Base-by-base conservation (phyloP, 2,329 filamentous ascomycete genomes). In the Apiospora sp. region DNA sequence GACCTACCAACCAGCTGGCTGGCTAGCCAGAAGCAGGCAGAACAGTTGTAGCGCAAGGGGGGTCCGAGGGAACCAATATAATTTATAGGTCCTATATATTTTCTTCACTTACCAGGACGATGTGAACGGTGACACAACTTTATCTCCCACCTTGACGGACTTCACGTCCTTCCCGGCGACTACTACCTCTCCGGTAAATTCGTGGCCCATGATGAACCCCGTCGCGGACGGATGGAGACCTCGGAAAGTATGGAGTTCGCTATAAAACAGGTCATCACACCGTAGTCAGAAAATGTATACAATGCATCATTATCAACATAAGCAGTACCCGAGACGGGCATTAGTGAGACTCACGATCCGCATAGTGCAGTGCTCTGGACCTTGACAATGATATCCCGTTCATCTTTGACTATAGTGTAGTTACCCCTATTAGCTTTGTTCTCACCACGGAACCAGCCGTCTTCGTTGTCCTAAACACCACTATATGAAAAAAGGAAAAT, bases 231-330 rank as follows among this genome's bases (percentile, higher is more conserved):
- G 87, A 79, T 97, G 91, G 78, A 94, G 92, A 48, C 95, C 95
- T 67, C 95, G 92, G 84, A 92, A 98, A 71, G 94, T 91, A 82
- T 98, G 95, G 49, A 98, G 87, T 80, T 98, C 95, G 79, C 93
- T 95, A 61, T n/a, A 13, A 2, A 13, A 5, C 14, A 34, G 67
- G 43, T 13, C 1, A 8, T 34, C 13, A 19, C 27, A 22, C 34
- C 34, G 13, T n/a, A 69, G 30, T n/a, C 19, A 34, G 48, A 37
- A 19, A 30, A 27, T 14, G n/a, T 27, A 16, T 68, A 44, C 43
- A 27, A 58, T 58, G 27, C 12, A 58, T 58, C 30, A 37, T 37
- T 7, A n/a, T 27, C 22, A 46, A 10, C 19, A 69, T 12, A 30
- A 19, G 12, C 27, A n/a, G 24, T 48, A 48, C 10, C 8, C n/a